Conservation (phyloP, 495 filamentous ascomycete genomes). For the Penicillium maclennaniae region DNA sequence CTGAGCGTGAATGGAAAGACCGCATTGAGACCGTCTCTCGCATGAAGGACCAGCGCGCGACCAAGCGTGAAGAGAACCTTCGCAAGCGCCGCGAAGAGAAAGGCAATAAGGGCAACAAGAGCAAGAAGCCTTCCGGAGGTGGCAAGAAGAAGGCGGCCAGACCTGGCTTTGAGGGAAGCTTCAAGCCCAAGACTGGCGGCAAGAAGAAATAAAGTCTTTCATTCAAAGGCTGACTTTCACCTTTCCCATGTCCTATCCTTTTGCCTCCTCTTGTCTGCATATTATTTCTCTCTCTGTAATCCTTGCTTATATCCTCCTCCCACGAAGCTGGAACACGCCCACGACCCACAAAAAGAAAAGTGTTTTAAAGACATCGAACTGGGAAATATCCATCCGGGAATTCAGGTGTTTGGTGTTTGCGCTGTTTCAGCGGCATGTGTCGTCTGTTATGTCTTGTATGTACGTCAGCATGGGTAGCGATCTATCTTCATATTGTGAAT, state of each 20-base stretch:
- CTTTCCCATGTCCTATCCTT: conserved; percentile 30
- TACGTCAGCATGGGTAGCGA: conserved; percentile 34
- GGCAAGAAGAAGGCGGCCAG: conserved; percentile 58
- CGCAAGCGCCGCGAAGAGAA: conserved; percentile 77
- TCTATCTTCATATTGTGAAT: conserved; percentile 31
- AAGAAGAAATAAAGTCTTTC: conserved; percentile 40
- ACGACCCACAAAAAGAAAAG: conserved; percentile 27
- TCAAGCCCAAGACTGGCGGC: conserved; percentile 55
- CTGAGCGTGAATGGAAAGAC: conserved; percentile 84
- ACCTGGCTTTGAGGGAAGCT: conserved; percentile 91
- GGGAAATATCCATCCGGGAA: conserved; percentile 33
- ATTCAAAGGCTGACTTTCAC: not conserved
- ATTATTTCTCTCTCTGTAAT: conserved; percentile 22
- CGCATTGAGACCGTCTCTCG: conserved; percentile 70
- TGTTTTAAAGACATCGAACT: conserved; percentile 28
- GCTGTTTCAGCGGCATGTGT: conserved; percentile 27
- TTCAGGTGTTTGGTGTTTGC: conserved; percentile 31
- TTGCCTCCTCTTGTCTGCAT: conserved; percentile 28
- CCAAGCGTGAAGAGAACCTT: conserved; percentile 86
- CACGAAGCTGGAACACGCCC: conserved; percentile 11
- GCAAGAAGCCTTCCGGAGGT: conserved; percentile 50
- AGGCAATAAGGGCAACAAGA: conserved; percentile 60
- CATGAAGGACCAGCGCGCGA: conserved; percentile 72
- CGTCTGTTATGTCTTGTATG: conserved; percentile 28
- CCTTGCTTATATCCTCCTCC: conserved; percentile 15